These are phyloP conservation scores for Xylaria sp. DNA, from an alignment of 2,329 filamentous ascomycete genomes.

Conservation along the genomic window DNA sequence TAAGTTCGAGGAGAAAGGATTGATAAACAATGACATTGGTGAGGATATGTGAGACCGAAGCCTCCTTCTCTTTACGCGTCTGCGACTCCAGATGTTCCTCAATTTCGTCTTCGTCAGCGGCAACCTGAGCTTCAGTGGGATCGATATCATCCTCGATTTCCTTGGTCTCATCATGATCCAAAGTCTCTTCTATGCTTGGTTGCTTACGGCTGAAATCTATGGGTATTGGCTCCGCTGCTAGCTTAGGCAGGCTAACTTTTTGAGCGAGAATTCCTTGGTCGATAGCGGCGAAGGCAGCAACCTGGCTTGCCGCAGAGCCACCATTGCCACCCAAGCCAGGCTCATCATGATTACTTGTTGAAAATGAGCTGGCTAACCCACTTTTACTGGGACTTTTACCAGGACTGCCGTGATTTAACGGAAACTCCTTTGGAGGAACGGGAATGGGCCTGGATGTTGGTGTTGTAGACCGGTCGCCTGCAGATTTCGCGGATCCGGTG, in stretches of 20 bases:
- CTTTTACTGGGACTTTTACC: conserved; percentile 40
- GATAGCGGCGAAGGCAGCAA: conserved; percentile 70
- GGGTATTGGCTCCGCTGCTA: conserved; percentile 59
- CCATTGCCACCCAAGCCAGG: conserved; percentile 45
- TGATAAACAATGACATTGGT: conserved; percentile 84
- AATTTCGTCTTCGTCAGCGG: conserved; percentile 46
- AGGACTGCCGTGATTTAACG: conserved; percentile 53
- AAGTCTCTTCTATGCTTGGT: conserved; percentile 35
- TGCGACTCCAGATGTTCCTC: conserved; percentile 45
- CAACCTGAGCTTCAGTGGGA: conserved; percentile 42
- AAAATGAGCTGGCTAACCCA: conserved; percentile 54
- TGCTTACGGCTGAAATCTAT: conserved; percentile 56
- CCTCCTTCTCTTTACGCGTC: conserved; percentile 55
- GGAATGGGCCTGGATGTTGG: conserved; percentile 52
- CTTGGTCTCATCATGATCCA: conserved; percentile 46
- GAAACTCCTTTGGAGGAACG: conserved; percentile 58
- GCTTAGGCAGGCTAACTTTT: conserved; percentile 61
- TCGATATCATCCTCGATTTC: conserved; percentile 45
- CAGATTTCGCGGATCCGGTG: conserved; percentile 43
- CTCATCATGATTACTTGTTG: conserved; percentile 53
- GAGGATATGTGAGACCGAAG: conserved; percentile 80
- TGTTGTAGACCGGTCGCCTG: conserved; percentile 48
- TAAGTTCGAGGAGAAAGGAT: conserved; percentile 81
- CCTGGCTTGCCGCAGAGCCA: conserved; percentile 60
- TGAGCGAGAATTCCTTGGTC: conserved; percentile 71